Evolutionary conservation across 2,329 filamentous ascomycete species (phyloP), one percentile per base, ranked within the genome.

Genomic region (Bipolaris cookei): DNA sequence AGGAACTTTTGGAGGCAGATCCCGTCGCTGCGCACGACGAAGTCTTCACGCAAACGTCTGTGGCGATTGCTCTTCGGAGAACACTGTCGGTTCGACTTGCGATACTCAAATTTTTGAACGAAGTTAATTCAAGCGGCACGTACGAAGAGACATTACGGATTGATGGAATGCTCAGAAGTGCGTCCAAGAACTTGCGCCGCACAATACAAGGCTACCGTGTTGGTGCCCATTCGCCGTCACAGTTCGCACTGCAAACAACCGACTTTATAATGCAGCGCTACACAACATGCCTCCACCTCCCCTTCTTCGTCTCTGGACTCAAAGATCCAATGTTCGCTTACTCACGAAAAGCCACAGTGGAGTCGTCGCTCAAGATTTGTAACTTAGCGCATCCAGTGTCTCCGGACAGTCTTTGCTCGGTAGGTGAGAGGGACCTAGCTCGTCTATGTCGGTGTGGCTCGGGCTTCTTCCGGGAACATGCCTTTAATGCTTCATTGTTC

Each of bases 11-110:
- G 30, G 38, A 46, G 0, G 58, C 71, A 1, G 62, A 73, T 13
- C 66, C 76, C 1, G 32, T 66, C 0, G 62, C 71, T 4, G 71
- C 64, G 35, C 59, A 73, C n/a, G 65, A 71, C 1, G 43, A 59
- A 2, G 48, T 59, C 0, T 73, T 71, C 21, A 79, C 78, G 1
- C 69, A 76, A 35, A 62, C 66, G 6, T 79, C 78, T 0, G 62
- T 76, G 3, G 63, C 74, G 4, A 71, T 76, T 28, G 71, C 73
- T 1, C 65, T 80, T 3, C 72, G 76, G 5, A 73, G 69, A 30
- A 77, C 71, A 1, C 68, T 79, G 6, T 69, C 76, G 1, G 51
- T 69, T 3, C 77, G 78, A 13, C 73, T 80, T 13, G 65, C 64
- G 0, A 70, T 80, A 1, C 60, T 63, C 2, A 74, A 64, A 13